Evolutionary conservation across 352 stramenopile genomes (phyloP).

Genomic region (Phytophthora megakarya): DNA sequence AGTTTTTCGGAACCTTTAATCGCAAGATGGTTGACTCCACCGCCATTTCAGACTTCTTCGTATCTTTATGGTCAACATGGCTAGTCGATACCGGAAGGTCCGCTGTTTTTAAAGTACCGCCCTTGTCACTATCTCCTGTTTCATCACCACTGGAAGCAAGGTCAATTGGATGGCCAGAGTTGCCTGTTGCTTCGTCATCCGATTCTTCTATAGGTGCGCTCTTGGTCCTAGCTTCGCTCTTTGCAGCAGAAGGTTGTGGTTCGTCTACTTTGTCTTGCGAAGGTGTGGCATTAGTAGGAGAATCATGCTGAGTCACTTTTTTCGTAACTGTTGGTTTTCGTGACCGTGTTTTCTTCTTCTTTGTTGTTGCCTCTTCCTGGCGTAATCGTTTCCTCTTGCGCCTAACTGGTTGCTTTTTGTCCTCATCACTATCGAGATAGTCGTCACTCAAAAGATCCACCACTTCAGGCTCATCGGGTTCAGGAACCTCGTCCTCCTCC

Average conservation of each 20-base stretch:
- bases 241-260: not conserved
- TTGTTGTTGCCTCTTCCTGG: conserved; percentile 16
- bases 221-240: conserved; percentile 5
- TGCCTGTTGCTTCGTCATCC: not conserved
- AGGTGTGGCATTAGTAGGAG: not conserved
- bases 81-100: not conserved
- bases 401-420: conserved; percentile 16
- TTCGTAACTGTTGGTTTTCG: conserved; percentile 26
- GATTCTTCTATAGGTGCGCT: conserved; percentile 2
- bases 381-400: conserved; percentile 34
- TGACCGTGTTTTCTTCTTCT: conserved; percentile 33
- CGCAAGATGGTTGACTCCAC: conserved; percentile 22
- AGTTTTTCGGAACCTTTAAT: conserved; percentile 14
- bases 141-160: conserved; percentile 41
- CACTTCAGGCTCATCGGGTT: conserved; percentile 40
- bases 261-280: not conserved
- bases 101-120: not conserved
- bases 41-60: not conserved
- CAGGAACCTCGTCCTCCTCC: conserved; percentile 42
- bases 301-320: conserved; percentile 20
- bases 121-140: conserved; percentile 10
- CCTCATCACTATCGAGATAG: conserved; percentile 46
- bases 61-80: not conserved
- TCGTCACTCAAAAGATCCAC: conserved; percentile 57
- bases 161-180: conserved; percentile 28